Evolutionary conservation across 768 basidiomycete genomes (phyloP).

Genomic region (Trametes coccinea): DNA sequence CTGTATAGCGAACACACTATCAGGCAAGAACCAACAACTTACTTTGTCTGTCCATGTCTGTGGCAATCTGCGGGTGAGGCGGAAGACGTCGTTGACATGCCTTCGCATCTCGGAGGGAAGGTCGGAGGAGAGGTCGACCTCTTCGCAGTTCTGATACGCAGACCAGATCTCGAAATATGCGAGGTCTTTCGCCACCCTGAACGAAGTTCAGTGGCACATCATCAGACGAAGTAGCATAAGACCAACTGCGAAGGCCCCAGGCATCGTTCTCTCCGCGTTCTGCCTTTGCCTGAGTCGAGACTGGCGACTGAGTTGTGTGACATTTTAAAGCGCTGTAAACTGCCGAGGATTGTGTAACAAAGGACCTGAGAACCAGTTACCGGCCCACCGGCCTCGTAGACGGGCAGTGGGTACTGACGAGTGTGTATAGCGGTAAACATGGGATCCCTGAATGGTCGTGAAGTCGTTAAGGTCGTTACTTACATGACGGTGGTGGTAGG

Average conservation of each 20-base stretch:
- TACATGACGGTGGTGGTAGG: slow-evolving; percentile 1
- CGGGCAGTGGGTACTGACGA: slow-evolving; percentile 2
- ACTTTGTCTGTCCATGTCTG: slow-evolving; percentile 46
- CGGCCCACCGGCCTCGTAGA: too few relatives aligned
- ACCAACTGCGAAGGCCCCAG: slow-evolving; percentile 9
- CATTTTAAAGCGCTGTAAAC: slow-evolving; percentile 2
- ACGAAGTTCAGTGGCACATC: neutral
- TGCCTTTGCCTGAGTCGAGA: neutral
- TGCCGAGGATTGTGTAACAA: neutral
- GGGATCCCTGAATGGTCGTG: neutral
- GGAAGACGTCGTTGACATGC: slow-evolving; percentile 42
- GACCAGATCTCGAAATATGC: slow-evolving; percentile 50
- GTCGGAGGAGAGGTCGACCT: slow-evolving; percentile 45
- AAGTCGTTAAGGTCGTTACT: slow-evolving; percentile 18
- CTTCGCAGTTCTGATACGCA: slow-evolving; percentile 48
- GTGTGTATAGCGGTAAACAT: slow-evolving; percentile 9
- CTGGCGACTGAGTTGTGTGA: neutral
- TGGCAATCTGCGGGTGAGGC: slow-evolving; percentile 39
- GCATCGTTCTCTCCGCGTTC: neutral
- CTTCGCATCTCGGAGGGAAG: slow-evolving; percentile 41
- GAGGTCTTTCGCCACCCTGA: slow-evolving; percentile 14
- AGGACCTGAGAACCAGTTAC: neutral
- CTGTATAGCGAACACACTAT: too few relatives aligned
- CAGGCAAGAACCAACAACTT: neutral
- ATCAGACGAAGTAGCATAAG: neutral